Conservation (phyloP, 768 basidiomycete species). For the Rhodosporidiobolus odoratus region DNA sequence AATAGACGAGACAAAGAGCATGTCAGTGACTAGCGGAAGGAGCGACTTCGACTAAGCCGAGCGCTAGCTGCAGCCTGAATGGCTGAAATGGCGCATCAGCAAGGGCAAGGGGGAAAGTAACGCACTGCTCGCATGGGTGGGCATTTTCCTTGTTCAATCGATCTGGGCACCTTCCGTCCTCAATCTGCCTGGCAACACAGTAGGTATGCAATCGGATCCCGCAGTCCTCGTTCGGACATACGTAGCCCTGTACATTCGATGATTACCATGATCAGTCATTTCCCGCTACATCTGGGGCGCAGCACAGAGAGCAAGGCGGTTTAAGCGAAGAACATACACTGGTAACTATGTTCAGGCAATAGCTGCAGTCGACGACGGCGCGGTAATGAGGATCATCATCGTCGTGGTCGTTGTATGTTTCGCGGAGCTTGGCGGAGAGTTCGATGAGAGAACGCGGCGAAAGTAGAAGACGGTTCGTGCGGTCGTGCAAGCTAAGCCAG, state of each 20-base stretch:
- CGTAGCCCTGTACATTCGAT: constrained; percentile 54
- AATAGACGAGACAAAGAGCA: neutral
- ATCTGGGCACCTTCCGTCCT: constrained; percentile 22
- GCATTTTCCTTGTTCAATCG: neutral
- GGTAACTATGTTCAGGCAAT: constrained; percentile 62
- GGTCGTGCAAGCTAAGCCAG: constrained; percentile 25
- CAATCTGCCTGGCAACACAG: constrained; percentile 4
- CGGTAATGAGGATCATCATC: constrained; percentile 10
- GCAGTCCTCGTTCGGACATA: constrained; percentile 42
- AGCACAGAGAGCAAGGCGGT: neutral
- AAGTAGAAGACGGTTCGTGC: constrained; percentile 69
- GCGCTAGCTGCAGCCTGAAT: too few relatives aligned
- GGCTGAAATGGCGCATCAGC: too few relatives aligned
- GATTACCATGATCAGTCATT: constrained; percentile 58
- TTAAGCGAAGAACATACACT: constrained; percentile 35
- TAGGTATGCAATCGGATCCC: constrained; percentile 41
- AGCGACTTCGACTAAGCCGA: neutral
- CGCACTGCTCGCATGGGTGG: constrained; percentile 19
- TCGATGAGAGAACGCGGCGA: constrained; percentile 70
- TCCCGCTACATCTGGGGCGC: neutral
- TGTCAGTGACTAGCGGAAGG: neutral
- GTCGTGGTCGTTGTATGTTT: constrained; percentile 63
- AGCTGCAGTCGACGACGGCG: constrained; percentile 59
- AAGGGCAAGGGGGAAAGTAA: neutral
- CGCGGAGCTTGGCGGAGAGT: constrained; percentile 65